Percentiles rank a stretch among this genome's conserved stretches.
phyloP scores from a whole-genome alignment of 495 filamentous ascomycete species.

The Aspergillus panamensis region DNA sequence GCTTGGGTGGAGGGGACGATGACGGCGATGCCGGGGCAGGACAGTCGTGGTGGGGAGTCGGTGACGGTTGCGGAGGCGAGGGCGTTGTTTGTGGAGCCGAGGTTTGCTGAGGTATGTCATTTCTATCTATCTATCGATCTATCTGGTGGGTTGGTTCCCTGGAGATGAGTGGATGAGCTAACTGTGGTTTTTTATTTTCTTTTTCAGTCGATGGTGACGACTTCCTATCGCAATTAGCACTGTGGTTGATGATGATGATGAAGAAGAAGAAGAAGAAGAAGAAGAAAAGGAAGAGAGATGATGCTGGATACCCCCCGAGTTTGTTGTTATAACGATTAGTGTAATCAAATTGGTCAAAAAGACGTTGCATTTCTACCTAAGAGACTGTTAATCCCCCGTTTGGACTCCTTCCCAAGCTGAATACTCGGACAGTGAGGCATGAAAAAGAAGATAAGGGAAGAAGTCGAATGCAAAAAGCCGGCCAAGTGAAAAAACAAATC shows the following conservation, averaged over 20 bases:
- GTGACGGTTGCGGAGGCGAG: constrained; percentile 69
- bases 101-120: constrained; percentile 63
- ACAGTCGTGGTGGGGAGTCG: constrained; percentile 30
- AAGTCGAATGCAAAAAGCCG: constrained; percentile 19
- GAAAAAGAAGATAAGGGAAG: background rate
- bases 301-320: constrained; percentile 15
- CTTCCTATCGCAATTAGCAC: constrained; percentile 32
- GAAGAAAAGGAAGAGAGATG: background rate
- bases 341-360: background rate
- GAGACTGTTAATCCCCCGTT: constrained; percentile 19
- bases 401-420: constrained; percentile 21
- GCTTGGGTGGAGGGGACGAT: constrained; percentile 41
- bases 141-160: background rate
- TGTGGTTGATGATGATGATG: background rate
- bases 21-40: constrained; percentile 16
- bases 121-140: background rate
- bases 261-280: background rate
- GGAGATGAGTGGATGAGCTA: background rate
- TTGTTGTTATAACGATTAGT: no score
- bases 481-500: constrained; percentile 18
- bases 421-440: constrained; percentile 14
- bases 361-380: constrained; percentile 41
- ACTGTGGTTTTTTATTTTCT: background rate
- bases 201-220: constrained; percentile 38
- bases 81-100: constrained; percentile 87